Evolutionary conservation across 1,284 basidiomycete species (phyloP).

Genomic region (Sporisorium scitamineum): DNA sequence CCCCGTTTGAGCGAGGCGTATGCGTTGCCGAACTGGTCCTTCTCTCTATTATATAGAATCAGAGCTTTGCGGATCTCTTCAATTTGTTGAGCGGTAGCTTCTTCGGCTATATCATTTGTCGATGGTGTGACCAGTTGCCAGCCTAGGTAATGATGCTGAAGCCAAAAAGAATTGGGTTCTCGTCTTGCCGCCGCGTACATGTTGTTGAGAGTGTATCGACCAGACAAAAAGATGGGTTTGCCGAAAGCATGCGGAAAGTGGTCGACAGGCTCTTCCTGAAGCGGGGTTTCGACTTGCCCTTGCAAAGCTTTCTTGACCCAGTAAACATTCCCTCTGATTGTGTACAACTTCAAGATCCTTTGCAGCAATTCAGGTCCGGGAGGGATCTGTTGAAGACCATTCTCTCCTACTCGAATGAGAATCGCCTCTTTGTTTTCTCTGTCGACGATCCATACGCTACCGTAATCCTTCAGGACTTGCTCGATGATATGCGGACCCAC

Average conservation of each 20-base stretch:
- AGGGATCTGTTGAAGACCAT: no score
- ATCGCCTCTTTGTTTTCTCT: not conserved
- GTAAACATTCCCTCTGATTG: not conserved
- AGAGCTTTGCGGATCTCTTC: not conserved
- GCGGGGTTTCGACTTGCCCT: not conserved
- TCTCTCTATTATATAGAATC: not conserved
- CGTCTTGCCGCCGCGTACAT: not conserved
- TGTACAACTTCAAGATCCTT: not conserved
- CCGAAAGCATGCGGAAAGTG: not conserved
- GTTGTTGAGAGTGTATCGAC: not conserved
- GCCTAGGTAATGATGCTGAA: no score
- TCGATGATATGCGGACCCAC: not conserved
- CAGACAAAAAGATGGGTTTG: not conserved
- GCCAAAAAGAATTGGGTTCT: not conserved
- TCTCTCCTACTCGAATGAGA: not conserved
- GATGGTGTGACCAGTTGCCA: no score
- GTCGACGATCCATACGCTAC: not conserved
- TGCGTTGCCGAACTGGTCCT: not conserved
- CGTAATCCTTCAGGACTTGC: not conserved
- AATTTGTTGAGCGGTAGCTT: not conserved
- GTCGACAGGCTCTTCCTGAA: not conserved
- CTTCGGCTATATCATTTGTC: not conserved
- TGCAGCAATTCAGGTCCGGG: no score
- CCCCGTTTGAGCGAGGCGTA: not conserved
- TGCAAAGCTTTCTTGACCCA: not conserved